Evolutionary conservation across 768 basidiomycete species (phyloP).

Genomic region (Kwoniella sp.): DNA sequence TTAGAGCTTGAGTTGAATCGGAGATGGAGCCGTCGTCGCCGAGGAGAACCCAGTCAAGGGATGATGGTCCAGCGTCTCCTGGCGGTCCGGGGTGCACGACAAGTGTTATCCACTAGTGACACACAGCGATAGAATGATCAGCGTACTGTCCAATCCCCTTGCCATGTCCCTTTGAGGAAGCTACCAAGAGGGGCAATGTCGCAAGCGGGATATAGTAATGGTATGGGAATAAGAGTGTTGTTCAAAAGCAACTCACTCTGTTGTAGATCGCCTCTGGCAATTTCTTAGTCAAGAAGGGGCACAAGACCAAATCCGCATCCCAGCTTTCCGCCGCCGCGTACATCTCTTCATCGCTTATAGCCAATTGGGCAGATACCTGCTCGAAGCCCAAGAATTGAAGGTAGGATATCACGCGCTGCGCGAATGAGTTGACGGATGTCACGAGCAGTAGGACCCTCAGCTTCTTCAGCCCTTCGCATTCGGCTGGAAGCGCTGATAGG

Average conservation of each 20-base stretch:
- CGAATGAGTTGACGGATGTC: constrained; percentile 48
- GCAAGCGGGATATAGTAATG: no score
- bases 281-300: constrained; percentile 48
- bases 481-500: constrained; percentile 21
- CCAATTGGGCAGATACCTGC: constrained; percentile 42
- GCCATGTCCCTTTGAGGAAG: no score
- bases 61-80: constrained; percentile 50
- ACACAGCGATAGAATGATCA: constrained; percentile 10
- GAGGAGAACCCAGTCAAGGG: constrained; percentile 49
- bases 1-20: constrained; percentile 28
- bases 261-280: constrained; percentile 40
- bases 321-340: constrained; percentile 30
- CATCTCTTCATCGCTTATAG: constrained; percentile 42
- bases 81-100: constrained; percentile 52
- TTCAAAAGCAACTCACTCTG: constrained; percentile 30
- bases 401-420: constrained; percentile 38
- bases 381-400: constrained; percentile 36
- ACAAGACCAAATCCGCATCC: constrained; percentile 40
- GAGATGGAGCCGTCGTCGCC: constrained; percentile 41
- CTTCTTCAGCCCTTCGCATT: constrained; percentile 16
- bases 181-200: not conserved
- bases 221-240: not conserved
- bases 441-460: constrained; percentile 39
- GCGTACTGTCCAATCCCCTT: no score
- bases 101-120: constrained; percentile 43